Conservation (phyloP, 352 stramenopile genomes). For the Phytophthora nicotianae region DNA sequence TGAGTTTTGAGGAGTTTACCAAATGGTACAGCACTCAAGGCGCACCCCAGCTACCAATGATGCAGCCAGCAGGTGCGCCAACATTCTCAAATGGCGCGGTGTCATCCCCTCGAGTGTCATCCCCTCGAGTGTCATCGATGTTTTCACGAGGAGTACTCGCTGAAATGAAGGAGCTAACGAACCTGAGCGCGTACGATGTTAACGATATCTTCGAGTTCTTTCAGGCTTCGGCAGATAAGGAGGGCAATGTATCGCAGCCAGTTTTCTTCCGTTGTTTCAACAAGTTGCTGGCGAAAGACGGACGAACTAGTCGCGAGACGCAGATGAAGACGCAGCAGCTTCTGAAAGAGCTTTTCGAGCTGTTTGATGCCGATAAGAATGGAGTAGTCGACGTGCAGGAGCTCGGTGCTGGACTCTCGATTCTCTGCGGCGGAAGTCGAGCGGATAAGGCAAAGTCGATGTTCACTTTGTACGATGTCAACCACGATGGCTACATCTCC, state of each 20-base stretch:
- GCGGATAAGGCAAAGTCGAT: constrained; percentile 77
- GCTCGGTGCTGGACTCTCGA: constrained; percentile 84
- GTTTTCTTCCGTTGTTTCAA: constrained; percentile 88
- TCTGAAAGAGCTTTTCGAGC: constrained; percentile 73
- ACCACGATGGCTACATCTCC: constrained; percentile 84
- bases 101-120: constrained; percentile 14
- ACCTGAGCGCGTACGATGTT: constrained; percentile 80
- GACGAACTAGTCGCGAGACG: constrained; percentile 39
- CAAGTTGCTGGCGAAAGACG: constrained; percentile 68
- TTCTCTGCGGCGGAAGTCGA: constrained; percentile 81
- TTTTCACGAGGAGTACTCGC: constrained; percentile 57
- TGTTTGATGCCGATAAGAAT: constrained; percentile 86
- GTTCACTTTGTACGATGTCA: constrained; percentile 86
- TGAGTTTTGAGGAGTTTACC: constrained; percentile 87
- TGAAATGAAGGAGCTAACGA: constrained; percentile 83
- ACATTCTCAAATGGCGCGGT: too few species aligned
- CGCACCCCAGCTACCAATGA: constrained; percentile 5
- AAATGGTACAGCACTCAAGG: constrained; percentile 75
- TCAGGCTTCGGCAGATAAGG: constrained; percentile 59
- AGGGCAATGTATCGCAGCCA: constrained; percentile 65
- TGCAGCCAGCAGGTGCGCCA: constrained; percentile 8
- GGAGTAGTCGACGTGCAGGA: constrained; percentile 87
- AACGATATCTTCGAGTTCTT: constrained; percentile 91
- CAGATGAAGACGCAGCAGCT: constrained; percentile 55
- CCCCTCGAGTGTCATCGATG: constrained; percentile 19